Base-by-base conservation (phyloP, 805 yeast species). In the Maudiozyma barnettii region DNA sequence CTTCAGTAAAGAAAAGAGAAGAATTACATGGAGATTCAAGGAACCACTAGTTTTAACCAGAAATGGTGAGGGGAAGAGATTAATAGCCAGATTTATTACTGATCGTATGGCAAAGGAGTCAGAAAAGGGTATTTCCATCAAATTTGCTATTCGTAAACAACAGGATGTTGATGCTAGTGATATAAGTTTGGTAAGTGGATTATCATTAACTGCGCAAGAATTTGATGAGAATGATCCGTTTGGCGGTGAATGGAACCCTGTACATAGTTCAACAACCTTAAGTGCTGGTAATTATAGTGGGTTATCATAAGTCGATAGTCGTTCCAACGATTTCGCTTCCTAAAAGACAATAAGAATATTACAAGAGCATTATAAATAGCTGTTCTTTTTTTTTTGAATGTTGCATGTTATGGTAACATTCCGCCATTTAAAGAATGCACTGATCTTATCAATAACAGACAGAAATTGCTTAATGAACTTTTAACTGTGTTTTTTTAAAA, bases 71-170 rank as follows among this genome's bases (percentile, higher is more conserved):
- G 54, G 53, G 29, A 82, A 82, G 56, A 79, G 84, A 57, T 72
- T 90, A 40, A 80, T 91, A 59, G 96, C 95, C 16, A 80, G 96
- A 66, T 88, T 91, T 60, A 70, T 82, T 62, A 91, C 96, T 3
- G 77, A 77, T 38, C 83, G 84, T 4, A 61, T 66, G 38, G 95
- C 84, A 7, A 66, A 66, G n/a, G 96, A 88, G 65, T 74, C 82
- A 20, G 79, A 79, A 14, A 72, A 79, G 29, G 96, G 96, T 38
- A 79, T 87, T 44, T 83, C 80, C 57, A 68, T 84, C 40, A 78
- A 82, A 61, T 85, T 83, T 59, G 66, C 72, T n/a, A 64, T 77
- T 44, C 66, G 66, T 47, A 58, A 55, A 39, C 50, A 52, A 22
- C 47, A 52, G 12, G 46, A 47, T 16, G 42, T 45, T 14, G 46